These are phyloP conservation scores for Multifurca ochricompacta DNA, from an alignment of 768 basidiomycete species.

Conservation along the genomic window DNA sequence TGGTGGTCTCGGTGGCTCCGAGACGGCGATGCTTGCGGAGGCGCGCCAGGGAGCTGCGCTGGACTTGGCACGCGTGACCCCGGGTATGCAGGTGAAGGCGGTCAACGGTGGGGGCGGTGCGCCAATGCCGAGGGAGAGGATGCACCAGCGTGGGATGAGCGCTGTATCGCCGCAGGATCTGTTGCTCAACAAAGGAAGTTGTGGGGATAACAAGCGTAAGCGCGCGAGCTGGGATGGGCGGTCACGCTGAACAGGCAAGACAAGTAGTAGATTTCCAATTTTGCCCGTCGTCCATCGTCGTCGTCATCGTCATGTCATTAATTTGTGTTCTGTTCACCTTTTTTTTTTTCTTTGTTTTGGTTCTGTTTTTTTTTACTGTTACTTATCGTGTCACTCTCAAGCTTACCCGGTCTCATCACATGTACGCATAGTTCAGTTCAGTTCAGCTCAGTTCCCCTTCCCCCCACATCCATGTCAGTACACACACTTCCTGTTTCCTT, in stretches of 20 bases:
- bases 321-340: background rate
- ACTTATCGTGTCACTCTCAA: constrained; percentile 11
- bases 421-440: constrained; percentile 5
- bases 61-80: constrained; percentile 38
- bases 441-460: background rate
- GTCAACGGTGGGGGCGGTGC: constrained; percentile 20
- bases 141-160: constrained; percentile 45
- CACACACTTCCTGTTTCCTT: background rate
- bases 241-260: constrained; percentile 20
- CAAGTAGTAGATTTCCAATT: background rate
- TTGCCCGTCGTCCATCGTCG: background rate
- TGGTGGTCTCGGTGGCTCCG: background rate
- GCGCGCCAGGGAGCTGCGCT: constrained; percentile 41
- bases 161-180: constrained; percentile 48
- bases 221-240: constrained; percentile 51
- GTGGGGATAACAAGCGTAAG: constrained; percentile 48
- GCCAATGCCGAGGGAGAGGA: constrained; percentile 19
- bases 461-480: background rate
- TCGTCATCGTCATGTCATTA: too few species aligned
- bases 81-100: constrained; percentile 6
- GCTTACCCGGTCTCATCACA: constrained; percentile 9
- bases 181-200: constrained; percentile 33
- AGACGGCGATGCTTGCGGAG: background rate
- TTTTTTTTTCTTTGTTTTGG: background rate
- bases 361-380: constrained; percentile 12